Base-by-base conservation (phyloP, 2,329 filamentous ascomycete genomes). In the Trichoderma aggressivum region DNA sequence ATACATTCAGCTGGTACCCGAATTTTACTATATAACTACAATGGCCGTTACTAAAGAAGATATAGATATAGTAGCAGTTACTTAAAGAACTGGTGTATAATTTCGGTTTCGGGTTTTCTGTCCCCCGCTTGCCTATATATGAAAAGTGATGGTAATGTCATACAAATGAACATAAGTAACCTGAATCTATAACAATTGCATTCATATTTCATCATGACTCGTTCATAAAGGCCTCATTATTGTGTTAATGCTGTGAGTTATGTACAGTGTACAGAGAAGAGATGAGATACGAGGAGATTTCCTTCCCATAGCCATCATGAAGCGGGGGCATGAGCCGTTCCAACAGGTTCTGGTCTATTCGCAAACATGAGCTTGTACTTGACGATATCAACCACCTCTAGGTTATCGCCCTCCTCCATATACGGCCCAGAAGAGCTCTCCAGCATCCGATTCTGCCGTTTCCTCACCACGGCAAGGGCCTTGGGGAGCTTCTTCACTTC, bases 331-430 rank as follows among this genome's bases (percentile, higher is more conserved):
- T 79, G 76, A 30, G 76, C 79, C 59, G 83, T 84, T 39, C 90
- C 89, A 69, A 97, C 92, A 59, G 95, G 95, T 82, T 98, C 95
- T 6, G 95, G 95, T 60, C 95, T 86, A 72, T 87, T 88, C 21
- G 91, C 91, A 81, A 98, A 98, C 59, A 97, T 82, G 75, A 98
- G 84, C 84, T 97, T 98, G 79, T 91, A 92, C 83, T 90, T 92
- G 74, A 98, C 86, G 75, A 98, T 89, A 81, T 98, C 95, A 65
- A 94, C 89, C 74, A 98, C 88, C 82, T 98, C 94, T 66, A 98
- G 79, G 70, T 91, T 88, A 71, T 84, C 83, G 4, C 73, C 79
- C 70, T 77, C 74, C 59, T 78, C 79, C 16, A 76, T 75, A 36
- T 70, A 77, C 61, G 78, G 72, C 80, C 82, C 80, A 83, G 87